Evolutionary conservation across 2,329 filamentous ascomycete genomes (phyloP).

Genomic region (Fusarium sp.): DNA sequence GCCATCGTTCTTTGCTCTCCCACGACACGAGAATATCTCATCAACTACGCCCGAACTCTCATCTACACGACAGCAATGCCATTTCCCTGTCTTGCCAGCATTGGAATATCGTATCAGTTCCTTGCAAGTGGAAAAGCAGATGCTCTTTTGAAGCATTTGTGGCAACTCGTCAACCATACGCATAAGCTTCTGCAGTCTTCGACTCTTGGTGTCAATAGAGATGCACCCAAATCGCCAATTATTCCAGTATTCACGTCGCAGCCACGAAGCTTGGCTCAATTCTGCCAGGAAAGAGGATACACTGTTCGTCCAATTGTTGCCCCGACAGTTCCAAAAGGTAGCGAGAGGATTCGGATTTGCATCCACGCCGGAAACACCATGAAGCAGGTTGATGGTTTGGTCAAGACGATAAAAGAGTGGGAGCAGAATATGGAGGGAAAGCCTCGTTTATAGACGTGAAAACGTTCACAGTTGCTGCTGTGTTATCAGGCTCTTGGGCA

Average conservation of each 20-base stretch:
- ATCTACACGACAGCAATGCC: constrained; percentile 81
- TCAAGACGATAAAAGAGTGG: constrained; percentile 63
- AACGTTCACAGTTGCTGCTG: not conserved
- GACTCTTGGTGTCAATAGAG: constrained; percentile 45
- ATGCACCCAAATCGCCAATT: constrained; percentile 68
- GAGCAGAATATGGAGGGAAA: not conserved
- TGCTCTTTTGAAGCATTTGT: constrained; percentile 45
- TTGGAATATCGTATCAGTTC: constrained; percentile 68
- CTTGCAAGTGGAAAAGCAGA: constrained; percentile 64
- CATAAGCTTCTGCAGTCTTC: constrained; percentile 58
- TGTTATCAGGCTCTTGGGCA: not conserved
- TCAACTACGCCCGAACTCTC: constrained; percentile 81
- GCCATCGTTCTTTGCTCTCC: constrained; percentile 71
- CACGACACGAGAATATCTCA: constrained; percentile 70
- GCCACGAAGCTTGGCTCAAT: constrained; percentile 68
- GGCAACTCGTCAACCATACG: constrained; percentile 53
- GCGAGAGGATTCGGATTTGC: constrained; percentile 74
- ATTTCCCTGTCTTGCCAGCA: constrained; percentile 69
- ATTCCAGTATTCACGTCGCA: constrained; percentile 70
- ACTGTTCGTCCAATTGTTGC: constrained; percentile 74
- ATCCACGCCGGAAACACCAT: constrained; percentile 74
- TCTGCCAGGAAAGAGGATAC: constrained; percentile 70
- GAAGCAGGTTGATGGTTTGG: constrained; percentile 66
- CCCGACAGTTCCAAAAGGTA: constrained; percentile 73
- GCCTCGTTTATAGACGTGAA: not conserved